A percentile compares a stretch with the other conserved stretches of the same genome.
Conservation (phyloP, 306 rosid genomes). For the Medicago arabica region DNA sequence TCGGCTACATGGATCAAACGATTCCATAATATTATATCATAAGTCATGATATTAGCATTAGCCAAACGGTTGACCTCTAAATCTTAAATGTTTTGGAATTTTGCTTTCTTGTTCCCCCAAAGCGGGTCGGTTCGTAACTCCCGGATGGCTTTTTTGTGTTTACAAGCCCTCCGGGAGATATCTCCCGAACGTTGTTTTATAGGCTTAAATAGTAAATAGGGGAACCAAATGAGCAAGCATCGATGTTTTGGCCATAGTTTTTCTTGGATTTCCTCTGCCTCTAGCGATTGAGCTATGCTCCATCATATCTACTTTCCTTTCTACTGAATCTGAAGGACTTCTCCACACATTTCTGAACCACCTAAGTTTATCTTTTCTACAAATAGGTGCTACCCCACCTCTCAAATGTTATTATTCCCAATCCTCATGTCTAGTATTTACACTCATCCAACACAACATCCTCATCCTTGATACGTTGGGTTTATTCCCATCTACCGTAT, state of each 20-base stretch:
- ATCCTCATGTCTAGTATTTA: not conserved
- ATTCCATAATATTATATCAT: not conserved
- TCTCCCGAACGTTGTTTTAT: too few species aligned
- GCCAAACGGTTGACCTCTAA: constrained; percentile 4
- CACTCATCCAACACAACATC: not conserved
- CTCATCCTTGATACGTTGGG: not conserved
- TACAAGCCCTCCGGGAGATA: too few species aligned
- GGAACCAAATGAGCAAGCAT: too few species aligned
- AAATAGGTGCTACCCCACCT: not conserved
- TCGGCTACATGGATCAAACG: not conserved
- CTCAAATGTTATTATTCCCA: not conserved
- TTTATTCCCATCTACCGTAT: not conserved
- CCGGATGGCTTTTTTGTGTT: too few species aligned
- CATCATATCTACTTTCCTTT: not conserved
- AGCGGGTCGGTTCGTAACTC: too few species aligned
- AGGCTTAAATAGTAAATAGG: too few species aligned
- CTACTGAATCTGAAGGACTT: not conserved
- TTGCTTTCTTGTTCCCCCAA: too few species aligned
- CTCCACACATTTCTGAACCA: not conserved
- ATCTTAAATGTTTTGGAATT: not conserved
- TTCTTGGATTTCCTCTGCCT: not conserved
- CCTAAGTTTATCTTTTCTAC: not conserved
- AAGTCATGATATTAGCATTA: not conserved
- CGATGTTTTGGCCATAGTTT: not conserved
- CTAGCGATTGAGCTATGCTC: not conserved